Base-by-base conservation (phyloP, 257 asterid genomes). In the Plantago ovata region DNA sequence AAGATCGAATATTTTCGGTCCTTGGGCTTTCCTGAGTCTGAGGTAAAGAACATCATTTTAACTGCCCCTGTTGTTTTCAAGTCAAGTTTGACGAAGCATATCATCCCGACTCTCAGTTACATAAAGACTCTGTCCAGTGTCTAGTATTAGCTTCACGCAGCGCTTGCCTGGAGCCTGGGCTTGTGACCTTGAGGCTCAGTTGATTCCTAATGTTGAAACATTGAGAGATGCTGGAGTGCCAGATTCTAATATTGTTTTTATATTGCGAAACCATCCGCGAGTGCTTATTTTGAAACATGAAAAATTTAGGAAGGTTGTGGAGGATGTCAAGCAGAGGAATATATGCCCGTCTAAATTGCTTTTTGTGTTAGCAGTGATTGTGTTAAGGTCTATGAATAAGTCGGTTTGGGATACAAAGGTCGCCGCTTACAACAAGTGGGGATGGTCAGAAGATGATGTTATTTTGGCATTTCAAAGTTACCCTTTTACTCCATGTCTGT, bases 1-100 rank as follows among this genome's bases (percentile, higher is more conserved):
- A 74, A 74, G 62, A 41, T 74, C 42, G 64, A 74, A 2, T 69
- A 54, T 57, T 74, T 59, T 42, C 49, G n/a, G 24, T 69, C 75
- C 4, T 13, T 23, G 13, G 79, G 79, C 4, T 10, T 64, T 54
- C 57, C 75, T 3, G 39, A 56, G 9, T 13, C 62, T 14, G 72
- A 60, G 13, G 15, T 69, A 3, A 19, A 57, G 43, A 15, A 45
- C 9, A 56, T 69, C 6, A 11, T 69, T 5, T 16, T 32, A 33
- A 4, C 33, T 9, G 13, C 44, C 3, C 72, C 75, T 1, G 9
- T 1, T 2, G 13, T 69, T 14, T 65, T 65, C 10, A 18, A 4
- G 20, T 15, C 19, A 12, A 74, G 66, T 47, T 53, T 65, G 40
- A 47, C 61, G 16, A 61, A 46, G 3, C 51, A 53, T 9, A 46